Evolutionary conservation across 805 yeast species (phyloP).

Genomic region (Cyberlindnera maclurae): DNA sequence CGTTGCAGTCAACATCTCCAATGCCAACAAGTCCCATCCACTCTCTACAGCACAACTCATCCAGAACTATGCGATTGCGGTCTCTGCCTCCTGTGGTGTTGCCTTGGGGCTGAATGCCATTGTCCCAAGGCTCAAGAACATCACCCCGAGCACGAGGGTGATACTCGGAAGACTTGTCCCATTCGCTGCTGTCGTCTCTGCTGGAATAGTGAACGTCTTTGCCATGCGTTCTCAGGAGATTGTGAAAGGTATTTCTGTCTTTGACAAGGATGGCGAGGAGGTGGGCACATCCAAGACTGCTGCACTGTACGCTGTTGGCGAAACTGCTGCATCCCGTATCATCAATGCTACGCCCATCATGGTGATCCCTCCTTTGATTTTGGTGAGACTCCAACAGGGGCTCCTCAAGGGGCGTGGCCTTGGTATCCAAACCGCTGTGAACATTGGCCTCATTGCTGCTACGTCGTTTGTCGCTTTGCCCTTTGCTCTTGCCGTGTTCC

Average conservation of each 20-base stretch:
- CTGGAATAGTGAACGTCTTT: conserved; percentile 94
- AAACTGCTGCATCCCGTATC: conserved; percentile 92
- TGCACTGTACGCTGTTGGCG: conserved; percentile 90
- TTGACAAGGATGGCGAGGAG: conserved; percentile 54
- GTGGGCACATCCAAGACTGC: conserved; percentile 78
- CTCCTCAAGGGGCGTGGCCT: conserved; percentile 61
- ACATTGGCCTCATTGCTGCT: conserved; percentile 75
- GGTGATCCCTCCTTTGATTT: conserved; percentile 89
- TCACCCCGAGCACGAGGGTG: conserved; percentile 64
- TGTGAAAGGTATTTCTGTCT: conserved; percentile 73
- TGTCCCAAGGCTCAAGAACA: conserved; percentile 73
- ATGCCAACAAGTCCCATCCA: conserved; percentile 93
- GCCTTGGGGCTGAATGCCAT: conserved; percentile 88
- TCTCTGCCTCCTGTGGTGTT: conserved; percentile 89
- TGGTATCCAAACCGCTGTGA: conserved; percentile 60
- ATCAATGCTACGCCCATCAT: conserved; percentile 95
- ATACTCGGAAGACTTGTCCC: conserved; percentile 87
- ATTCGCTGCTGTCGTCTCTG: conserved; percentile 96
- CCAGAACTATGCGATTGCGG: conserved; percentile 81
- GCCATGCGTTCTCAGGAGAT: conserved; percentile 95
- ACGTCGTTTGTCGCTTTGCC: conserved; percentile 89
- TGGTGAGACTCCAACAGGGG: conserved; percentile 70
- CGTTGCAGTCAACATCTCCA: conserved; percentile 94
- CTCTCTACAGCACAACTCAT: conserved; percentile 70
- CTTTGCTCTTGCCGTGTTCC: conserved; percentile 92